Base-by-base conservation (phyloP, 1,139 yeast genomes). In the Yamadazyma sp. region DNA sequence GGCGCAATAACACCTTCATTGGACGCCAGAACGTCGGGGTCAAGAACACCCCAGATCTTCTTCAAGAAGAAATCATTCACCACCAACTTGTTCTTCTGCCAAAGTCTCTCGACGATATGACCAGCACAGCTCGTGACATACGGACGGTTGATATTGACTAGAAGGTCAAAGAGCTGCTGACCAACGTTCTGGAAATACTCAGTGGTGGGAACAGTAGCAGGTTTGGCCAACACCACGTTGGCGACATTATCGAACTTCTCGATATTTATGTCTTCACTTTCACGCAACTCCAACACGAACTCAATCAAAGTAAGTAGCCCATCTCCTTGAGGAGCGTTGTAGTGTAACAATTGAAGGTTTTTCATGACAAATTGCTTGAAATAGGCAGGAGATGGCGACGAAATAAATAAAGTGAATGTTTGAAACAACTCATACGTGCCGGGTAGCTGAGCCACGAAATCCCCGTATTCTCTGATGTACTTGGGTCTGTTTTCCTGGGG, bases 231-330 rank as follows among this genome's bases (percentile, higher is more conserved):
- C 10, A 87, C 59, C 2, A 86, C 72, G 34, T 70, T 73, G 14
- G 86, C 77, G 1, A 86, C 84, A 43, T 81, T 76, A 18, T 80
- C 80, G 37, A 87, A 69, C 48, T 80, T 84, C 28, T 78, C 80
- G 16, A 80, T 59, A 43, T 81, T 80, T 6, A 88, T 64, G 21
- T 82, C 81, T 38, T 84, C 94, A 40, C 73, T 73, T 31, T 87
- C 95, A 44, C 96, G 65, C 27, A 86, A 64, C 0, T 95, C 96
- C 12, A 87, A 68, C 0, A 86, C 72, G 47, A 85, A 81, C 58
- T 92, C 97, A 25, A 89, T 71, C 36, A 90, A 61, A 1, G 88
- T 70, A 25, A 76, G 61, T 1, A 90, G 74, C 0, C 97, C 97
- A 52, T 86, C 82, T 1, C 47, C 43, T 12, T 64, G 61, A 1